These are phyloP conservation scores for Alternaria rosae DNA, from an alignment of 2,329 filamentous ascomycete genomes.

Conservation along the genomic window DNA sequence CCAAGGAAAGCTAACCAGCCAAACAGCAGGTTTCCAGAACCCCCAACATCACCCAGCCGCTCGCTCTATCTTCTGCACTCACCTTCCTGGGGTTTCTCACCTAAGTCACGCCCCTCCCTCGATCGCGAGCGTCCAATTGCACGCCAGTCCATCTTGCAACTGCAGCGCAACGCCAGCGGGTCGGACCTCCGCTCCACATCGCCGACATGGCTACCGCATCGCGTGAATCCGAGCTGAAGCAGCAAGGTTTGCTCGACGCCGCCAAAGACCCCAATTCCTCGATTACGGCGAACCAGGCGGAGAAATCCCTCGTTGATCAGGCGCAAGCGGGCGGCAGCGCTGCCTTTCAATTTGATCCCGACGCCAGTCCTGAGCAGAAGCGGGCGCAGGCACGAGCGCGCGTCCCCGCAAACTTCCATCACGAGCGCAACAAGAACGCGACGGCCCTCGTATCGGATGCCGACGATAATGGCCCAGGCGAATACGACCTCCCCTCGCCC, in stretches of 20 bases:
- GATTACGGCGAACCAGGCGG: slow-evolving; percentile 73
- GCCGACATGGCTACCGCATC: slow-evolving; percentile 40
- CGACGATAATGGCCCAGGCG: slow-evolving; percentile 53
- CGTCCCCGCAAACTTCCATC: slow-evolving; percentile 70
- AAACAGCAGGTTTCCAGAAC: slow-evolving; percentile 14
- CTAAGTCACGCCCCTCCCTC: neutral
- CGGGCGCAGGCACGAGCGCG: slow-evolving; percentile 75
- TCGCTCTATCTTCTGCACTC: neutral
- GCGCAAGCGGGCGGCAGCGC: slow-evolving; percentile 79
- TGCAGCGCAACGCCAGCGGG: slow-evolving; percentile 5
- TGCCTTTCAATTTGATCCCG: slow-evolving; percentile 85
- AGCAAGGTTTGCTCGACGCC: slow-evolving; percentile 80
- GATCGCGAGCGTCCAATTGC: slow-evolving; percentile 18
- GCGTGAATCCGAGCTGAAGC: slow-evolving; percentile 72
- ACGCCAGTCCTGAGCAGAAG: slow-evolving; percentile 86
- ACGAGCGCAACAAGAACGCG: slow-evolving; percentile 67
- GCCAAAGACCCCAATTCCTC: slow-evolving; percentile 73
- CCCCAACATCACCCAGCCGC: slow-evolving; percentile 4
- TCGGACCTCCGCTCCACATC: slow-evolving; percentile 17
- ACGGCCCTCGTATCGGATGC: slow-evolving; percentile 80
- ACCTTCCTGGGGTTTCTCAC: neutral
- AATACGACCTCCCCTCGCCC: slow-evolving; percentile 80
- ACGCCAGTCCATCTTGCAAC: neutral
- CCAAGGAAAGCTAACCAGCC: slow-evolving; percentile 13
- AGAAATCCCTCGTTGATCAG: slow-evolving; percentile 77